Conservation (phyloP, 192 early-diverging fungal species). For the Oehlia diaphana region DNA sequence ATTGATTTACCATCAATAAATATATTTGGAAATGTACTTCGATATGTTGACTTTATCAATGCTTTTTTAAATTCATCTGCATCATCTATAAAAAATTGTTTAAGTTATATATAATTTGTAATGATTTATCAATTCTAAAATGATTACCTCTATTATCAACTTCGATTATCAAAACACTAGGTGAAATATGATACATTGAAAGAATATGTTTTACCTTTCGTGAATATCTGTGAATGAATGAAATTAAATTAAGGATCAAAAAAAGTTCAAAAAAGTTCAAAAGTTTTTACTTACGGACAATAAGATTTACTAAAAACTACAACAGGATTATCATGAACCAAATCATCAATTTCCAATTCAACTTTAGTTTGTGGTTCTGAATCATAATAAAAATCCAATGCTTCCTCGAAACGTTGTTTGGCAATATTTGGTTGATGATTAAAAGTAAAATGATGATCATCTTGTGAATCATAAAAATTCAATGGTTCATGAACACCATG, state of each 20-base stretch:
- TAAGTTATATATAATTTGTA: too few species aligned
- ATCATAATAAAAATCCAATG: background rate
- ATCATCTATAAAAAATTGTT: too few species aligned
- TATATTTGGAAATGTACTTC: constrained; percentile 29
- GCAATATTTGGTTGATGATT: background rate
- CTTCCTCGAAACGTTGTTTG: background rate
- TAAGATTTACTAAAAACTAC: constrained; percentile 20
- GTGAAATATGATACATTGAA: background rate
- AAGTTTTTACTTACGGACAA: constrained; percentile 19
- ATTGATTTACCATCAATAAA: constrained; percentile 27
- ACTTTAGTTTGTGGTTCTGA: background rate
- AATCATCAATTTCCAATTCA: constrained; percentile 18
- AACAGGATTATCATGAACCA: constrained; percentile 17
- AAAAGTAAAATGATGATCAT: background rate
- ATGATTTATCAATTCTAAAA: too few species aligned
- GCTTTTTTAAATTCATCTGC: constrained; percentile 13
- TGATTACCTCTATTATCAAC: constrained; percentile 14
- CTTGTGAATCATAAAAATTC: background rate
- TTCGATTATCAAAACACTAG: constrained; percentile 7
- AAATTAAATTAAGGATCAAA: too few species aligned
- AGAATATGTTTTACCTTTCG: constrained; percentile 18
- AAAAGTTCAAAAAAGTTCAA: too few species aligned
- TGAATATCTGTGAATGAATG: too few species aligned
- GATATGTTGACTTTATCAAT: constrained; percentile 16
- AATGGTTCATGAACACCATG: constrained; percentile 5